Percentiles rank a stretch among this genome's conserved stretches.
Conservation (phyloP, 2,329 filamentous ascomycete species). For the Bipolaris cookei region DNA sequence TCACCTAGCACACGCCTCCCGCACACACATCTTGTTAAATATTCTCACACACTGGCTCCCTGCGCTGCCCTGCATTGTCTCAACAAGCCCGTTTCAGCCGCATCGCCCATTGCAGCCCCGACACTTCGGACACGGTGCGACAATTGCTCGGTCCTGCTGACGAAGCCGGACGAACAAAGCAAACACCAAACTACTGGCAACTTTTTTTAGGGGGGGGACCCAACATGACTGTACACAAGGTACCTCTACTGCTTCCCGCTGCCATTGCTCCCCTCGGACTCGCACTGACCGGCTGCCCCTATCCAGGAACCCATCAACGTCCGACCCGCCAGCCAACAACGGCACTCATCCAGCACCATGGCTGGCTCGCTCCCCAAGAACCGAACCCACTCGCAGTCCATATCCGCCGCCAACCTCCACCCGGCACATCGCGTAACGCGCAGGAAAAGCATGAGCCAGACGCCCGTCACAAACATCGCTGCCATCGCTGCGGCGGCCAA, state of each 20-base stretch:
- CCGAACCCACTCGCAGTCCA: constrained; percentile 81
- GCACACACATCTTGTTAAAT: constrained; percentile 17
- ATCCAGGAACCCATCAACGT: constrained; percentile 51
- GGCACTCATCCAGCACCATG: constrained; percentile 55
- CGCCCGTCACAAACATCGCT: constrained; percentile 72
- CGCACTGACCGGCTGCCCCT: constrained; percentile 46
- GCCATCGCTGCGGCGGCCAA: constrained; percentile 74
- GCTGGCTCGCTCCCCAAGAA: constrained; percentile 69
- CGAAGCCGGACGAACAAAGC: constrained; percentile 23
- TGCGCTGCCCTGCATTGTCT: constrained; percentile 18
- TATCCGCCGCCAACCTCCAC: constrained; percentile 78
- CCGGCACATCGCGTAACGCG: constrained; percentile 84
- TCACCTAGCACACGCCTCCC: constrained; percentile 18
- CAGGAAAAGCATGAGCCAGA: constrained; percentile 89
- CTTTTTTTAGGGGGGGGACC: constrained; percentile 15
- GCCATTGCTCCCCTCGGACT: constrained; percentile 21
- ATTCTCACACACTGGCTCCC: constrained; percentile 19
- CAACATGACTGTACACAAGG: constrained; percentile 51
- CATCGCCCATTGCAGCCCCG: constrained; percentile 25
- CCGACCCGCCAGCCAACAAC: constrained; percentile 54
- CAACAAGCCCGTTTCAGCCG: constrained; percentile 23
- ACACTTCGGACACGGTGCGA: constrained; percentile 32
- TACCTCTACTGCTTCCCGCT: constrained; percentile 16
- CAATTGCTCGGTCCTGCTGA: constrained; percentile 21
- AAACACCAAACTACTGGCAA: constrained; percentile 13